These are phyloP conservation scores for Magnusiomyces sp. DNA, from an alignment of 1,139 yeast species.

Conservation along the genomic window DNA sequence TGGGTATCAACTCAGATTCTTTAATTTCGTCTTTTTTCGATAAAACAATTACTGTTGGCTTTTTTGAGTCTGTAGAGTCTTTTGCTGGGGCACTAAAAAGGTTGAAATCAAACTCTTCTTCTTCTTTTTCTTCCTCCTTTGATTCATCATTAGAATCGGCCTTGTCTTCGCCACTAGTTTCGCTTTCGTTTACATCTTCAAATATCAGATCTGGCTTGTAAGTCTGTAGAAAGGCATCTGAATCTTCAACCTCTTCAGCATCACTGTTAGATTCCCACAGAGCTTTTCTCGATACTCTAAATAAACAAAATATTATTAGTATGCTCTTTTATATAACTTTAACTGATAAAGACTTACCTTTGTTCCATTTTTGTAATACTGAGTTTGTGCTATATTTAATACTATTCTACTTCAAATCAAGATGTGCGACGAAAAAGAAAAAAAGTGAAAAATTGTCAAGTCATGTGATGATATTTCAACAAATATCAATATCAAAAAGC, in stretches of 20 bases:
- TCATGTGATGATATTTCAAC: not conserved
- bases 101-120: constrained; percentile 9
- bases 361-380: too few species aligned
- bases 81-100: constrained; percentile 20
- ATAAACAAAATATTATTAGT: not conserved
- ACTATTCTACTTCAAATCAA: too few species aligned
- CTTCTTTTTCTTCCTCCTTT: constrained; percentile 15
- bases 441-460: not conserved
- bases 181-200: constrained; percentile 18
- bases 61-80: constrained; percentile 8
- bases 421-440: too few species aligned
- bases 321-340: not conserved
- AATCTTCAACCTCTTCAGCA: constrained; percentile 8
- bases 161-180: constrained; percentile 3
- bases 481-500: not conserved
- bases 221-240: constrained; percentile 8
- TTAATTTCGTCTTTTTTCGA: constrained; percentile 10
- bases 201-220: constrained; percentile 19
- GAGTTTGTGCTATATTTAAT: too few species aligned
- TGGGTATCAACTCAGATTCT: constrained; percentile 3
- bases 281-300: constrained; percentile 17
- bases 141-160: constrained; percentile 7
- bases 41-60: constrained; percentile 6
- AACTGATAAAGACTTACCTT: constrained; percentile 1
- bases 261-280: constrained; percentile 12